Evolutionary conservation across 352 stramenopile genomes (phyloP), one percentile per base, ranked within the genome.

Genomic region (Elongisporangium undulatum): DNA sequence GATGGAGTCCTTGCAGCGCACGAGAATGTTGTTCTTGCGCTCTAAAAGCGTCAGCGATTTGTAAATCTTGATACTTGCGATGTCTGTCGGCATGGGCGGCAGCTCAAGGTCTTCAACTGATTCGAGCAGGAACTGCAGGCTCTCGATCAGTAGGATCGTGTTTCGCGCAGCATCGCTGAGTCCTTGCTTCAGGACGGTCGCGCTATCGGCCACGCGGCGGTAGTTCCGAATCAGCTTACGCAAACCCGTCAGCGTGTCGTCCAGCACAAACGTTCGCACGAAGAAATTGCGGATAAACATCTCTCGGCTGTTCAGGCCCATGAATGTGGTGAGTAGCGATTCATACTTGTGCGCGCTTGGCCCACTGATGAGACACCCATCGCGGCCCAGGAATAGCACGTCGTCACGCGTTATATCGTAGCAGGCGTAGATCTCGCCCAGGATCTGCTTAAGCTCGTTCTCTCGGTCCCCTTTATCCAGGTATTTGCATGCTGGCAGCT

Each of bases 271-370:
- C 23, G 97, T 91, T 22, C 96, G 82, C 55, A 96, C 90, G 56
- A 98, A 99, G 67, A 97, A 99, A 69, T 98, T 98, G 68, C 97
- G 93, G 41, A 98, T 83, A 66, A 99, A 99, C n/a, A 99, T 89
- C 63, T 99, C 96, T 34, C 97, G 96, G 51, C 90, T 97, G 41
- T 97, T 96, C 58, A 99, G 97, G 41, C 96, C 91, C 55, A 99
- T 85, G 69, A 98, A 99, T 17, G 87, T 92, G 50, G 91, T 98
- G 17, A 99, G 74, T 0, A 99, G 62, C n/a, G 90, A 72, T 68
- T 99, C 97, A 67, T 99, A 97, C 58, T 97, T 87, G n/a, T 95
- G 76, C 9, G 91, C 94, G 60, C 95, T 97, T 9, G 96, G 96
- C 0, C 97, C 96, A 34, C 84, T 90, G 4, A 99, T 77, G 13